Base-by-base conservation (phyloP, 192 early-diverging fungal species). In the Geranomyces variabilis region DNA sequence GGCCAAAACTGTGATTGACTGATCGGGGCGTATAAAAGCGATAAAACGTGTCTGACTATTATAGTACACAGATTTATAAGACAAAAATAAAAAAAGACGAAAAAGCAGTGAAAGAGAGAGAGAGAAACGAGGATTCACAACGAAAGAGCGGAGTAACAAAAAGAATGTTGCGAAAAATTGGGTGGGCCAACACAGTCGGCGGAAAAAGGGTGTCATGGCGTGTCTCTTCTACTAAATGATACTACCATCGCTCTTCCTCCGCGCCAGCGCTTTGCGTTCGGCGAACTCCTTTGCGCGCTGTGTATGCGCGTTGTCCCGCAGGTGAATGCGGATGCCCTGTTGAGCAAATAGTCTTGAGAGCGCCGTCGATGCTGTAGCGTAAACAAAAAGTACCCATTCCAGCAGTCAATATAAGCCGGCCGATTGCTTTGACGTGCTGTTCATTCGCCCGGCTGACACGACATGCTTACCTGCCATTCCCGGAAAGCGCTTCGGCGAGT, bases 401-500 rank as follows among this genome's bases (percentile, higher is more conserved):
- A 57, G 56, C 24, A 26, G 24, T 24, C 56, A 57, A 57, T 21
- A 21, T 57, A 10, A 12, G 12, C 14, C 14, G 14, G 24, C 9
- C 9, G 56, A 9, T 14, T 28, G 56, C 19, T 47, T 47, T 47
- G 12, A 12, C 12, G 12, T 47, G 12, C 19, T 47, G 46, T 47
- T 19, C 46, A 19, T 14, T 14, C 12, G 46, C 12, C 12, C 19
- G 12, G 46, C 12, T 47, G 46, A 19, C 46, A 47, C n/a, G n/a
- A n/a, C n/a, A n/a, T n/a, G n/a, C 31, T 60, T 59, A 69, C 67
- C 67, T 45, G 56, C 28, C 67, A 69, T 69, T 44, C 67, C 67
- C 41, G 67, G 67, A 69, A 69, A 69, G 4, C 19, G 12, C 34
- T 69, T 69, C 15, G 67, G 67, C 22, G 53, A 46, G 41, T 59